Base-by-base conservation (phyloP, 2,329 filamentous ascomycete species). In the Nemania sp. region DNA sequence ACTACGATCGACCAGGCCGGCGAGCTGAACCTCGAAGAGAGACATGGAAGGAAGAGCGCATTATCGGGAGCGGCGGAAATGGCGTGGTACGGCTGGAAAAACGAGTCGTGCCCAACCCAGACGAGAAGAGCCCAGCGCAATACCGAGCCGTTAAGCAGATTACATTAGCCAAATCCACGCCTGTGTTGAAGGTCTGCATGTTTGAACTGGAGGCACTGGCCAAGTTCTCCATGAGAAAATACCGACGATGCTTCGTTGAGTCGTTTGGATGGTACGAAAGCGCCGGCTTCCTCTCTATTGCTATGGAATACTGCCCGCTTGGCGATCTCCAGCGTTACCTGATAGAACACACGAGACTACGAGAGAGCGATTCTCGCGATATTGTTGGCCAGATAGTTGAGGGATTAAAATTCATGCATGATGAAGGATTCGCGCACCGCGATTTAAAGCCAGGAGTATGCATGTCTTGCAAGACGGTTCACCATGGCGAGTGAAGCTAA, bases 281-380 rank as follows among this genome's bases (percentile, higher is more conserved):
- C 17, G 45, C 47, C 5, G 37, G 32, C 3, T 45, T 13, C 12
- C 46, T 57, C 54, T 52, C 4, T 3, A 57, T 57, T 12, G 54
- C 54, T 20, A 57, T 57, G 54, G 54, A 57, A 52, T 57, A 57
- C 40, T 52, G 46, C 54, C 54, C 47, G 32, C 39, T 57, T 10
- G 54, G 54, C 20, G 54, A 57, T 21, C 54, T 57, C 40, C 54
- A 57, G 46, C 46, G 15, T 25, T 47, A 37, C 11, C 37, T 57
- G 39, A 39, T 39, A 37, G 9, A 57, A 7, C 17, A 39, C 29
- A 32, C 3, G 1, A 52, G 18, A 4, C 17, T 37, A n/a, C 47
- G n/a, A 29, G 54, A 57, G 47, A 51, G 25, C 29, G 54, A 57
- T 39, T 40, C 42, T 46, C 54, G 47, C 13, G 54, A 52, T 13